Evolutionary conservation across 148 eudicot species (phyloP), one percentile per base, ranked within the genome.

Genomic region (Drosera capensis): DNA sequence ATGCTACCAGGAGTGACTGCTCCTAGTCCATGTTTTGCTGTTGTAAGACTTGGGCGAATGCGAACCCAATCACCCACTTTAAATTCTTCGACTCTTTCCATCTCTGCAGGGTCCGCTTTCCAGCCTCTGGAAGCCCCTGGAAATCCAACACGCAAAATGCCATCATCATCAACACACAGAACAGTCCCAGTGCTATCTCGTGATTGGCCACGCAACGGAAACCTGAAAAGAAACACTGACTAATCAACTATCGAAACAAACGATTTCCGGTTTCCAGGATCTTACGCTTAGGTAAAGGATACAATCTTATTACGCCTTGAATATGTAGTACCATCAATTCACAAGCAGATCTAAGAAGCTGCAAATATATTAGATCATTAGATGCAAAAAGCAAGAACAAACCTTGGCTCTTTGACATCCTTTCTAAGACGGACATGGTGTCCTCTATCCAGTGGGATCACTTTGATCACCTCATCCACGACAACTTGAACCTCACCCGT

Each of bases 51-150:
- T 18, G 99, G 95, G 24, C 99, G 93, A 42, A 90, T 72, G 48
- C 95, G 99, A 52, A 85, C 99, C 99, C 99, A 90, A 54, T 85
- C 99, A 56, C 99, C 99, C 41, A 90, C 93, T 66, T 80, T 90
- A 62, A 78, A 90, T 59, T 90, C 99, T 68, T 90, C 95, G 37
- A 90, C 88, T 63, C 99, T 75, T 66, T 85, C 86, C 99, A 90
- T 84, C 66, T 90, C 99, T 38, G 99, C 87, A 51, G 99, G 99
- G 60, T 90, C 99, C 56, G 94, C 95, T 66, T 90, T 90, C 95
- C 95, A 90, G 52, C 99, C 99, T 72, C 99, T 69, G 45, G 99
- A 90, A 49, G 99, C 99, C 71, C 99, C 99, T 35, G 99, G 99
- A 72, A 90, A 90, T 36, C 99, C 99, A 48, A 90, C 94, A 47